These are phyloP conservation scores for Malassezia slooffiae DNA, from an alignment of 1,284 basidiomycete genomes.

Conservation along the genomic window DNA sequence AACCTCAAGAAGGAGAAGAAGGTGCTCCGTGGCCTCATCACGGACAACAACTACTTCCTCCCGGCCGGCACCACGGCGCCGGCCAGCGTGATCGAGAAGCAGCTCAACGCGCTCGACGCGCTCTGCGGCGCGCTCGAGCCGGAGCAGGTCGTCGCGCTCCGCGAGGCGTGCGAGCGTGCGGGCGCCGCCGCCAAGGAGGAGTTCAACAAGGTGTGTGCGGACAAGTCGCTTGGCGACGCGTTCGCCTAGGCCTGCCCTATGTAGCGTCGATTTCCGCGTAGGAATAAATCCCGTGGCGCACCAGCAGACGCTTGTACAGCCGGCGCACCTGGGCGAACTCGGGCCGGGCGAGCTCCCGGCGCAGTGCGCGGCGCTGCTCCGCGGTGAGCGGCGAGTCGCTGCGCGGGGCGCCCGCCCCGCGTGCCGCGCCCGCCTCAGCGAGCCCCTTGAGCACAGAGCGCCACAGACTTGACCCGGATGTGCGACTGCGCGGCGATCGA, in stretches of 20 bases:
- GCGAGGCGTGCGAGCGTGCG: constrained; percentile 49
- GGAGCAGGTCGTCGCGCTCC: constrained; percentile 51
- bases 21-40: constrained; percentile 48
- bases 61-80: constrained; percentile 49
- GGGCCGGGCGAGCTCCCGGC: too few relatives aligned
- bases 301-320: too few relatives aligned
- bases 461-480: too few relatives aligned
- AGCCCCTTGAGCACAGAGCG: too few relatives aligned
- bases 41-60: constrained; percentile 55
- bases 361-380: too few relatives aligned
- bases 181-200: constrained; percentile 47
- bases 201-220: constrained; percentile 51
- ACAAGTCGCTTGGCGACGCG: constrained; percentile 32
- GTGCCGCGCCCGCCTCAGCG: too few relatives aligned
- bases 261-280: too few relatives aligned
- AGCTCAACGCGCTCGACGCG: constrained; percentile 53
- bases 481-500: too few relatives aligned
- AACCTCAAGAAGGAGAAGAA: constrained; percentile 46
- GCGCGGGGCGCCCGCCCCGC: too few relatives aligned
- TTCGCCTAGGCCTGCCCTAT: constrained; percentile 23
- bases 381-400: too few relatives aligned
- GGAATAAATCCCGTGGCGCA: too few relatives aligned
- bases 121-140: constrained; percentile 50
- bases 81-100: constrained; percentile 51
- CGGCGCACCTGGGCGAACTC: too few relatives aligned